Base-by-base conservation (phyloP, 257 asterid genomes). In the Rehmannia glutinosa region DNA sequence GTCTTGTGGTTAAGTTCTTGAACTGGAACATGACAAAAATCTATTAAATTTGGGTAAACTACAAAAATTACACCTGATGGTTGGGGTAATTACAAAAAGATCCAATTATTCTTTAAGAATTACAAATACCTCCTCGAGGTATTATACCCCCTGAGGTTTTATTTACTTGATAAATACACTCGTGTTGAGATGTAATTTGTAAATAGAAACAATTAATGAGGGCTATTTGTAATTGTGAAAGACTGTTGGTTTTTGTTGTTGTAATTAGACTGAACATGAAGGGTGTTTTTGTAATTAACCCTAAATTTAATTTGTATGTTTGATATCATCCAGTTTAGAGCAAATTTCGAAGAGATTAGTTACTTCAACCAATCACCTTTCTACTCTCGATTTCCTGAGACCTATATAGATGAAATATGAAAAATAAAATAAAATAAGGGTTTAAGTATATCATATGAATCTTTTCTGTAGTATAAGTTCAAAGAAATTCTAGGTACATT, bases 351-450 rank as follows among this genome's bases (percentile, higher is more conserved):
- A 12, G 21, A 28, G 20, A 53, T 12, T 9, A n/a, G 39, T 8
- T 11, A 53, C 20, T 12, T 53, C 36, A 3, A 13, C 20, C 19
- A 12, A 53, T 25, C 38, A 53, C 11, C 8, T 53, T 53, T 11
- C 21, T 3, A 0, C 13, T 47, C 19, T 53, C 38, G 8, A 53
- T 53, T 42, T 42, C 27, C 62, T 11, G 17, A 21, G 4, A 51
- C 27, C 62, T 66, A 50, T n/a, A 54, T 6, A 54, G 62, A 28
- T 54, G 39, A 54, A 54, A 23, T 23, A 68, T 45, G 21, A 45
- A 6, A 45, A n/a, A 23, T 25, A 19, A 25, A 5, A 15, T 5
- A 38, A 5, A n/a, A n/a, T n/a, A n/a, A n/a, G n/a, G 25, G 24
- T 25, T 51, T 32, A 23, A 33, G 12, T 19, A 52, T 38, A 27